A percentile compares a stretch with the other conserved stretches of the same genome.
These are phyloP conservation scores for Ceratobasidium sp. DNA, from an alignment of 1,284 basidiomycete genomes.

Conservation along the genomic window DNA sequence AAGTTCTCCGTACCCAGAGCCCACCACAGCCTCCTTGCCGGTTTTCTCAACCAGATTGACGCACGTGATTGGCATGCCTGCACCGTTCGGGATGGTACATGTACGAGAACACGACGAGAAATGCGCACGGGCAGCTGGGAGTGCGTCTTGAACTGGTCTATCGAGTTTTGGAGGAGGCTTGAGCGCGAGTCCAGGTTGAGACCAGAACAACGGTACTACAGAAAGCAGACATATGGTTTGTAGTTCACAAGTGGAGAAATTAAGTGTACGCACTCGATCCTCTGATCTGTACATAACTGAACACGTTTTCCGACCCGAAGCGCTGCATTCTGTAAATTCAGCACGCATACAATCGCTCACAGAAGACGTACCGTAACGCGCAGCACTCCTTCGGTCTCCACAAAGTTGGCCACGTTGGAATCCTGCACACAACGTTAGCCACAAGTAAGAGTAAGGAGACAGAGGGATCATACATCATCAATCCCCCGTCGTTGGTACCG, in stretches of 20 bases:
- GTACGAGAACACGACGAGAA: slow-evolving; percentile 30
- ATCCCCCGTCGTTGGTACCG: slow-evolving; percentile 60
- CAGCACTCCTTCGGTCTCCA: slow-evolving; percentile 70
- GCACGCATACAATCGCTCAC: not conserved
- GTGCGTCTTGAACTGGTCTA: slow-evolving; percentile 55
- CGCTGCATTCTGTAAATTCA: slow-evolving; percentile 46
- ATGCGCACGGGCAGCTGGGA: slow-evolving; percentile 1
- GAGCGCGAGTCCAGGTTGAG: slow-evolving; percentile 80
- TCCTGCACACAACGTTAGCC: slow-evolving; percentile 42
- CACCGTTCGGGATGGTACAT: slow-evolving; percentile 53
- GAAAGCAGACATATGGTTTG: too few species aligned
- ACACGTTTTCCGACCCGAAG: slow-evolving; percentile 66
- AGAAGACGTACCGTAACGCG: slow-evolving; percentile 67
- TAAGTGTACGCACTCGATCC: slow-evolving; percentile 73
- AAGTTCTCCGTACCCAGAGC: slow-evolving; percentile 77
- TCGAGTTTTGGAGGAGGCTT: slow-evolving; percentile 90
- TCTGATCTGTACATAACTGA: slow-evolving; percentile 87
- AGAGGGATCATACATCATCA: slow-evolving; percentile 49
- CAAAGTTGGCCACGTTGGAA: slow-evolving; percentile 60
- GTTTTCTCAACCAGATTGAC: slow-evolving; percentile 91
- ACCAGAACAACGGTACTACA: slow-evolving; percentile 88
- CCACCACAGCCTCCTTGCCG: slow-evolving; percentile 86
- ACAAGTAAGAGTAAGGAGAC: not conserved
- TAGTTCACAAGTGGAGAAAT: not conserved
- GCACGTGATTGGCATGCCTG: slow-evolving; percentile 55